Evolutionary conservation across 2,329 filamentous ascomycete genomes (phyloP).

Genomic region (Colletotrichum brevisporum): DNA sequence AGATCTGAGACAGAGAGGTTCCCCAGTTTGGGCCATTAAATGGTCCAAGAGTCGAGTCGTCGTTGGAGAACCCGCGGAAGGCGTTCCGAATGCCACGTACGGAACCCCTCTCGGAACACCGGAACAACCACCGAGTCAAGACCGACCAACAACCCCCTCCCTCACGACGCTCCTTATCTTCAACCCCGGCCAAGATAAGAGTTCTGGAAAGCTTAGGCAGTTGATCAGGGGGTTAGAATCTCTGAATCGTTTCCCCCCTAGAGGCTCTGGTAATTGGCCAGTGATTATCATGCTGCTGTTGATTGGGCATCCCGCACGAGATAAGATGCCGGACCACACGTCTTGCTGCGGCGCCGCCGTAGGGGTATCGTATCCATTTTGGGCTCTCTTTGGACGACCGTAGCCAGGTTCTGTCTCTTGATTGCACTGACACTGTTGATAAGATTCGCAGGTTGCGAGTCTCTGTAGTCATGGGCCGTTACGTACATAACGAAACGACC

Average conservation of each 20-base stretch:
- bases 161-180: conserved; percentile 26
- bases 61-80: conserved; percentile 6
- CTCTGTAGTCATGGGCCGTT: conserved; percentile 11
- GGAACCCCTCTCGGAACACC: conserved; percentile 8
- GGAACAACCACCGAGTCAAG: conserved; percentile 17
- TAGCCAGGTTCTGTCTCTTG: background rate
- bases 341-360: conserved; percentile 1
- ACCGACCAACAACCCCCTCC: background rate
- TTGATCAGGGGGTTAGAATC: background rate
- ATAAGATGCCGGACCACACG: conserved; percentile 14
- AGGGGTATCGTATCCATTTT: conserved; percentile 22
- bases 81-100: background rate
- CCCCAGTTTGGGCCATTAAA: conserved; percentile 17
- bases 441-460: background rate
- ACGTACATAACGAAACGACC: conserved; percentile 29
- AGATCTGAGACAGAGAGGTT: conserved; percentile 7
- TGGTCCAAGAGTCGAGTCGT: conserved; percentile 7
- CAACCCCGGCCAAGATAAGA: conserved; percentile 29
- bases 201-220: background rate
- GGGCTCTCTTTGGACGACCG: background rate
- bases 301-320: conserved; percentile 28
- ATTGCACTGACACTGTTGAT: background rate
- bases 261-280: conserved; percentile 23
- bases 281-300: conserved; percentile 19
- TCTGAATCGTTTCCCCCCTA: background rate